Evolutionary conservation across 768 basidiomycete genomes (phyloP).

Genomic region (Termitomyces sp.): DNA sequence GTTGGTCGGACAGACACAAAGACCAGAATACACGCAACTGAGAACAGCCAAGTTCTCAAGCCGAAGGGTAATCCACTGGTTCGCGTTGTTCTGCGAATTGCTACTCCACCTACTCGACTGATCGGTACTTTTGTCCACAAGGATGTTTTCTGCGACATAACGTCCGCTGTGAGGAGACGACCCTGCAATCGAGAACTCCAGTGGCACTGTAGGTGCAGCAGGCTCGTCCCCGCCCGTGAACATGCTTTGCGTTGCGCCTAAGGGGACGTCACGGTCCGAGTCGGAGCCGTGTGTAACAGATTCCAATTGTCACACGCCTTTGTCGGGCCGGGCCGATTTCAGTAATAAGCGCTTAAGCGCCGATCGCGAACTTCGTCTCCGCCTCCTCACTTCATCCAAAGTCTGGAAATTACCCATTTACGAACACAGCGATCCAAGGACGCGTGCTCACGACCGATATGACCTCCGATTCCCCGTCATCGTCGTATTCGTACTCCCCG

Average conservation of each 20-base stretch:
- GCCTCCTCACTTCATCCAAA: too few species aligned
- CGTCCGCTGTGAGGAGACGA: slow-evolving; percentile 69
- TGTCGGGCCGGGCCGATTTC: too few species aligned
- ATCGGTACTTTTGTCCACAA: slow-evolving; percentile 58
- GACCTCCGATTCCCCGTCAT: too few species aligned
- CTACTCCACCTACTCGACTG: slow-evolving; percentile 75
- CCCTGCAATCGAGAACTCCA: slow-evolving; percentile 48
- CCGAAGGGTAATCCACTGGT: slow-evolving; percentile 69
- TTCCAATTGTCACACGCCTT: neutral
- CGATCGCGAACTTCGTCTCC: too few species aligned
- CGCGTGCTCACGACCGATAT: too few species aligned
- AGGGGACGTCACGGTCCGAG: too few species aligned
- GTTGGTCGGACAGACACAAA: neutral
- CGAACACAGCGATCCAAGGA: too few species aligned
- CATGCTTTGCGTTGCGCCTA: slow-evolving; percentile 3
- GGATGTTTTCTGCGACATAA: slow-evolving; percentile 66
- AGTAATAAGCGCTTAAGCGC: too few species aligned
- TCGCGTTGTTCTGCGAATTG: slow-evolving; percentile 49
- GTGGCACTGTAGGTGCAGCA: slow-evolving; percentile 19
- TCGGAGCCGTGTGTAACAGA: neutral
- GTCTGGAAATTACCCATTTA: too few species aligned
- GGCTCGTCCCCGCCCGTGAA: neutral
- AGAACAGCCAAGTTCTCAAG: slow-evolving; percentile 57
- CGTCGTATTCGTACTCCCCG: too few species aligned
- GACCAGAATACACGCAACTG: slow-evolving; percentile 42